A percentile compares a stretch with the other conserved stretches of the same genome.
Evolutionary conservation across 306 rosid species (phyloP).

Genomic region (Clitoria ternatea): DNA sequence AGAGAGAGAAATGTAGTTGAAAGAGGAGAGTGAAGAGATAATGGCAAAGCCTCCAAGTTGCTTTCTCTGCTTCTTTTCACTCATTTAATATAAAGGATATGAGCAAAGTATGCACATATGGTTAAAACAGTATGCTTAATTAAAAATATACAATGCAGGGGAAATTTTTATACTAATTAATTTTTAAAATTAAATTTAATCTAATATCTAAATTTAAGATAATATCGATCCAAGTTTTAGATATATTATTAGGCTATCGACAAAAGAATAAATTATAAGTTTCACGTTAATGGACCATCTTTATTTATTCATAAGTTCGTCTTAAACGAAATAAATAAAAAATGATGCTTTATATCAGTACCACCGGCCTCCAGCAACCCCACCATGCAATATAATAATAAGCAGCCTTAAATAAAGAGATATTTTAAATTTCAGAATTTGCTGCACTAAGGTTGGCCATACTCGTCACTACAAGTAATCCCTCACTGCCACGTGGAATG

Average conservation of each 20-base stretch:
- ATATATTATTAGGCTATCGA: too few species aligned
- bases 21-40: constrained; percentile 15
- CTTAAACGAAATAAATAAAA: too few species aligned
- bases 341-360: too few species aligned
- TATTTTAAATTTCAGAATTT: constrained; percentile 24
- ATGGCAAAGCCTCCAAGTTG: constrained; percentile 47
- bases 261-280: too few species aligned
- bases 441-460: neutral
- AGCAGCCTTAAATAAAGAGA: constrained; percentile 19
- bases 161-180: too few species aligned
- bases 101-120: constrained; percentile 22
- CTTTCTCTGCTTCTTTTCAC: constrained; percentile 40
- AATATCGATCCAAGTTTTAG: too few species aligned
- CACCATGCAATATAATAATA: constrained; percentile 35
- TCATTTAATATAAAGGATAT: constrained; percentile 48
- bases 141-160: too few species aligned
- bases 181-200: too few species aligned
- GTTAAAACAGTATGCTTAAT: too few species aligned
- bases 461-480: neutral
- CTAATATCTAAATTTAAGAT: too few species aligned
- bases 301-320: too few species aligned
- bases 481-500: constrained; percentile 28
- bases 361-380: constrained; percentile 39
- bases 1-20: constrained; percentile 38
- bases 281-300: too few species aligned